Conservation (phyloP, 352 stramenopile genomes). For the Globisporangium rhizosaccharum region DNA sequence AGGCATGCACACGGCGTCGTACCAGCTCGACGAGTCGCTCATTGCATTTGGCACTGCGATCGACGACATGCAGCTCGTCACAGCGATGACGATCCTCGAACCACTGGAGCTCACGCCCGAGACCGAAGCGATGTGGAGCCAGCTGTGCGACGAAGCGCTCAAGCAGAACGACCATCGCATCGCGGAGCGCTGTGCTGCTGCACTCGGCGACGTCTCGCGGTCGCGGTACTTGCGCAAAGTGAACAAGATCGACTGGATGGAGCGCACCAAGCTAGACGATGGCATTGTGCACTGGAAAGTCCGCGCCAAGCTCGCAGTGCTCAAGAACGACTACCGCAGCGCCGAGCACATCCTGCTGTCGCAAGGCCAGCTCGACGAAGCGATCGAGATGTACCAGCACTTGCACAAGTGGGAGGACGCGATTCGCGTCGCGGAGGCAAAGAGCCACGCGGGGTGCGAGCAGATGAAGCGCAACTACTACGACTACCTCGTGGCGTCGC, state of each 20-base stretch:
- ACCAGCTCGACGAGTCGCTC: slow-evolving; percentile 91
- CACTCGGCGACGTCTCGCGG: slow-evolving; percentile 86
- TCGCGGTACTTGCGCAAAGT: slow-evolving; percentile 87
- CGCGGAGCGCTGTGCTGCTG: slow-evolving; percentile 87
- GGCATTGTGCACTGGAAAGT: slow-evolving; percentile 86
- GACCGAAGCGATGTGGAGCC: slow-evolving; percentile 92
- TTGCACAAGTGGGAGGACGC: slow-evolving; percentile 93
- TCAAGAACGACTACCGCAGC: slow-evolving; percentile 88
- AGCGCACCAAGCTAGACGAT: slow-evolving; percentile 68
- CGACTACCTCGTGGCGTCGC: slow-evolving; percentile 89
- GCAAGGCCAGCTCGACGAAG: slow-evolving; percentile 90
- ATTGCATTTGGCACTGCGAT: slow-evolving; percentile 93
- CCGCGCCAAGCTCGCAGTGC: slow-evolving; percentile 67
- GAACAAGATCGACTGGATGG: slow-evolving; percentile 87
- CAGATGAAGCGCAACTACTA: slow-evolving; percentile 91
- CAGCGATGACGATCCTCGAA: slow-evolving; percentile 92
- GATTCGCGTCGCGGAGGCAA: slow-evolving; percentile 88
- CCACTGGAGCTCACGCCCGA: slow-evolving; percentile 88
- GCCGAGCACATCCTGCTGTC: slow-evolving; percentile 90
- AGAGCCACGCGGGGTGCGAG: slow-evolving; percentile 66
- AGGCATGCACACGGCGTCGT: slow-evolving; percentile 90
- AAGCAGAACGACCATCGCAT: slow-evolving; percentile 86
- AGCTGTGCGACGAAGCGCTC: slow-evolving; percentile 85
- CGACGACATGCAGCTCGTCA: slow-evolving; percentile 88
- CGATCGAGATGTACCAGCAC: slow-evolving; percentile 94